Evolutionary conservation across 1,139 yeast species (phyloP).

Genomic region (Saccharomyces hybrid): DNA sequence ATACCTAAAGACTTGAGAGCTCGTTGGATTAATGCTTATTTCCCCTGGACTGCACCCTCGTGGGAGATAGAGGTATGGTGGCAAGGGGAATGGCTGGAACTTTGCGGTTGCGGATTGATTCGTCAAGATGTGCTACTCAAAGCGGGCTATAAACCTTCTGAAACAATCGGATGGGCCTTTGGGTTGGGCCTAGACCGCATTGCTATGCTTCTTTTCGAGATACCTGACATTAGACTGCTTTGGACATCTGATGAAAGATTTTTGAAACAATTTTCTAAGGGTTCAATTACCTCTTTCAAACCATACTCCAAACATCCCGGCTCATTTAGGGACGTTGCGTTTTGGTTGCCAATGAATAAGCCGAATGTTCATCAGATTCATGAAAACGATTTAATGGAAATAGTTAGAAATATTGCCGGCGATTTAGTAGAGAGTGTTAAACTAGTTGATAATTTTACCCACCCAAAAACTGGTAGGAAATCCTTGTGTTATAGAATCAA

Average conservation of each 20-base stretch:
- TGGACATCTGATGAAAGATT: constrained; percentile 87
- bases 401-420: constrained; percentile 76
- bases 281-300: constrained; percentile 61
- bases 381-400: constrained; percentile 89
- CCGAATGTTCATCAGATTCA: constrained; percentile 41
- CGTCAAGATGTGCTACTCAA: constrained; percentile 67
- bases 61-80: constrained; percentile 99
- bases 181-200: constrained; percentile 93
- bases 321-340: constrained; percentile 77
- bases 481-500: constrained; percentile 85
- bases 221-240: constrained; percentile 88
- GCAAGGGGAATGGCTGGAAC: constrained; percentile 97
- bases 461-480: constrained; percentile 69
- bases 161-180: constrained; percentile 91
- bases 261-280: constrained; percentile 57
- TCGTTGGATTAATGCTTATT: constrained; percentile 92
- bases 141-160: constrained; percentile 50
- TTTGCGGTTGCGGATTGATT: constrained; percentile 94
- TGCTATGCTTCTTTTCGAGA: constrained; percentile 90
- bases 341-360: constrained; percentile 59
- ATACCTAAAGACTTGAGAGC: constrained; percentile 62
- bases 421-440: constrained; percentile 83
- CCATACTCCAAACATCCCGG: constrained; percentile 93
- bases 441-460: constrained; percentile 71
- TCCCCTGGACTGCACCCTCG: constrained; percentile 98